Percentiles rank a stretch among this genome's conserved stretches.
phyloP scores from a whole-genome alignment of 1,139 yeast species.

The Magnusiomyces ingens region DNA sequence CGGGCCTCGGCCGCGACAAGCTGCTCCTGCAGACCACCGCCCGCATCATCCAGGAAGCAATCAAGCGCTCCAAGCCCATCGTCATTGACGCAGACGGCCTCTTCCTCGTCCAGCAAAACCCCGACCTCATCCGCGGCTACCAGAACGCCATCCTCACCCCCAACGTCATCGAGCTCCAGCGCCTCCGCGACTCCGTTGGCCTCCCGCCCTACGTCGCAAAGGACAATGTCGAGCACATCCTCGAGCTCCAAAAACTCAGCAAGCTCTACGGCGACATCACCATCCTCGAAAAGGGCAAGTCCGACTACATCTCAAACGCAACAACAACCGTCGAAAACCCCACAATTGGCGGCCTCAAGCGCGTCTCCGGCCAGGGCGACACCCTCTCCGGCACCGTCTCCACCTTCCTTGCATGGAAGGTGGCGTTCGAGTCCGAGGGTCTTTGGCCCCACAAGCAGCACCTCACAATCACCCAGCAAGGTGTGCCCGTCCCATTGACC shows the following conservation, averaged over 20 bases:
- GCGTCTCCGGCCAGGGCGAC: slow-evolving; percentile 90
- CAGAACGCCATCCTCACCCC: slow-evolving; percentile 72
- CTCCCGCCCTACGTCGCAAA: slow-evolving; percentile 33
- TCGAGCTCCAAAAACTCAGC: slow-evolving; percentile 44
- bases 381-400: slow-evolving; percentile 67
- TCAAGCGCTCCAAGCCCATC: slow-evolving; percentile 50
- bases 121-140: slow-evolving; percentile 47
- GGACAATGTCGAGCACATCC: slow-evolving; percentile 20
- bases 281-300: slow-evolving; percentile 63
- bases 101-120: slow-evolving; percentile 51
- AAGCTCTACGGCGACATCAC: slow-evolving; percentile 53
- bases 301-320: slow-evolving; percentile 57
- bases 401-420: slow-evolving; percentile 60
- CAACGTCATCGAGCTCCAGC: slow-evolving; percentile 73
- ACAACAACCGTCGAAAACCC: slow-evolving; percentile 26
- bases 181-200: slow-evolving; percentile 50
- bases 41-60: slow-evolving; percentile 51
- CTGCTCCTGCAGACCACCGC: slow-evolving; percentile 57
- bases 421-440: slow-evolving; percentile 44
- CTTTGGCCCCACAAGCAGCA: slow-evolving; percentile 45
- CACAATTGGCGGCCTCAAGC: slow-evolving; percentile 55
- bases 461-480: slow-evolving; percentile 25
- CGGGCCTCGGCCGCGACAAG: slow-evolving; percentile 84
- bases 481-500: slow-evolving; percentile 31
- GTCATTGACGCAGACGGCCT: slow-evolving; percentile 89